Conservation (phyloP, 2,329 filamentous ascomycete species). For the Cytospora mali region DNA sequence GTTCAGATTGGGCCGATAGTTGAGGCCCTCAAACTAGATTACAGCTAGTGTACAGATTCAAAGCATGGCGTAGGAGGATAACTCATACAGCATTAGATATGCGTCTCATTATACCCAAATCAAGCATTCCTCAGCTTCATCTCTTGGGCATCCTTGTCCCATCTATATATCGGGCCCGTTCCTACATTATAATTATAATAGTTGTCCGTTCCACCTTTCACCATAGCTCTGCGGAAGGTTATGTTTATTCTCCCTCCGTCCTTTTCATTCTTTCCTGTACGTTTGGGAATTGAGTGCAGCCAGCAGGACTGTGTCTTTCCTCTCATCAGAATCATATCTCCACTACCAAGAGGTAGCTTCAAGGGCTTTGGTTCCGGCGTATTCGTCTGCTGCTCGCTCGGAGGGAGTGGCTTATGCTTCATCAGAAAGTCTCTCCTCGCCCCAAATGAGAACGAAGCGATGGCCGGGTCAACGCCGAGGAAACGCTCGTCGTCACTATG, state of each 20-base stretch:
- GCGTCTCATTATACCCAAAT: constrained; percentile 27
- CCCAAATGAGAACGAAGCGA: constrained; percentile 75
- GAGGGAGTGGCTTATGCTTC: constrained; percentile 69
- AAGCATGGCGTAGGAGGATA: constrained; percentile 18
- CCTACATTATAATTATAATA: constrained; percentile 86
- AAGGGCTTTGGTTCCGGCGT: constrained; percentile 44
- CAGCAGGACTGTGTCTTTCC: constrained; percentile 75
- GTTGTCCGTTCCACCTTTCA: constrained; percentile 75
- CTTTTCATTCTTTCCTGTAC: constrained; percentile 63
- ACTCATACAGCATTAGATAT: constrained; percentile 16
- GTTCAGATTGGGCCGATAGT: constrained; percentile 76
- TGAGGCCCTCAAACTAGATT: constrained; percentile 16
- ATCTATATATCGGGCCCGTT: constrained; percentile 66
- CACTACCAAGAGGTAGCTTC: constrained; percentile 60
- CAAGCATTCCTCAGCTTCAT: constrained; percentile 45
- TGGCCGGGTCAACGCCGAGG: constrained; percentile 68
- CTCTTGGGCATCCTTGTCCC: constrained; percentile 60
- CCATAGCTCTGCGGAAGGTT: constrained; percentile 72
- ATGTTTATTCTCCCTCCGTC: constrained; percentile 74
- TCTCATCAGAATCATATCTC: constrained; percentile 80
- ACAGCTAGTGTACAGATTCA: constrained; percentile 16
- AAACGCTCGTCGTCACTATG: constrained; percentile 83
- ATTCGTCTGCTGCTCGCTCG: constrained; percentile 33
- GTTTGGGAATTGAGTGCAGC: constrained; percentile 78
- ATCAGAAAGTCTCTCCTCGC: constrained; percentile 74